phyloP scores from a whole-genome alignment of 345 rosid species.

The Carallia pectinifolia region DNA sequence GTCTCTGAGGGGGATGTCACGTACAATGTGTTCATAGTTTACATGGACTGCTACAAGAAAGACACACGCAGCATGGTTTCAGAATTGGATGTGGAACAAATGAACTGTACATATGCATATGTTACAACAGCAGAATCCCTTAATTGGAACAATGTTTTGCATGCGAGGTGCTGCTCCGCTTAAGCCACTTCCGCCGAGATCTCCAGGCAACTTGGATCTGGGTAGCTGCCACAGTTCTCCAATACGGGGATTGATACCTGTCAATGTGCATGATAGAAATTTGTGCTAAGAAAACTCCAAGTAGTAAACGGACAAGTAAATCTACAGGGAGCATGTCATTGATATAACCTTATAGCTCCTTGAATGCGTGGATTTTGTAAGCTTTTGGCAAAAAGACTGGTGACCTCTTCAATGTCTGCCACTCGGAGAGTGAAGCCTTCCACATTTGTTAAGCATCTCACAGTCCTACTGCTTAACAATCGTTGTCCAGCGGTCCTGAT shows the following conservation, averaged over 20 bases:
- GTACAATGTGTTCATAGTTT: too few species aligned
- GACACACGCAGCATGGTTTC: too few species aligned
- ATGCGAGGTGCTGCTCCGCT: conserved; percentile 27
- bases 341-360: conserved; percentile 74
- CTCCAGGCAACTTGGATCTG: conserved; percentile 86
- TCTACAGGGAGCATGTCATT: neutral
- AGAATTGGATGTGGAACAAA: too few species aligned
- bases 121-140: neutral
- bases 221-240: conserved; percentile 63
- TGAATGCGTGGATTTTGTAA: conserved; percentile 63
- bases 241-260: conserved; percentile 80
- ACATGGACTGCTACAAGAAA: too few species aligned
- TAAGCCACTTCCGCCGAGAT: conserved; percentile 58
- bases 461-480: conserved; percentile 52
- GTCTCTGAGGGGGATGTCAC: too few species aligned
- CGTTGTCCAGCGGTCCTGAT: conserved; percentile 45
- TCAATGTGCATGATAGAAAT: neutral
- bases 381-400: conserved; percentile 59
- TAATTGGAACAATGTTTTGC: conserved; percentile 5
- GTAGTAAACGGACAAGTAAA: neutral
- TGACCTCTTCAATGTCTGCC: conserved; percentile 81
- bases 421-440: conserved; percentile 85
- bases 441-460: conserved; percentile 66
- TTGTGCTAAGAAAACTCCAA: neutral
- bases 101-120: too few species aligned